Percentiles rank a stretch among this genome's conserved stretches.
Conservation (phyloP, 1,284 basidiomycete species). For the Kwoniella shivajii region DNA sequence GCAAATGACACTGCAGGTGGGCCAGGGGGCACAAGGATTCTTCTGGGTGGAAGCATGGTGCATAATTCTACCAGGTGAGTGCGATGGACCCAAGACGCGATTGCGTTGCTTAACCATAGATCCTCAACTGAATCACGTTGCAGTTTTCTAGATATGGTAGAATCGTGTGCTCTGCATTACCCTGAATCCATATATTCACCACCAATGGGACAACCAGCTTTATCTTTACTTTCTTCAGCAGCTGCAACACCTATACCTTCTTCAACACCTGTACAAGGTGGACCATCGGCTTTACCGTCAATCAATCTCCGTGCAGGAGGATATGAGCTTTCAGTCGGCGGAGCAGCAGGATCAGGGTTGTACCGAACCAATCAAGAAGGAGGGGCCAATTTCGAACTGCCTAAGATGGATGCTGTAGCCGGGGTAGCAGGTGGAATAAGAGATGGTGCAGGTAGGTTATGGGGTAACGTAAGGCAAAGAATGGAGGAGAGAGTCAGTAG, state of each 20-base stretch:
- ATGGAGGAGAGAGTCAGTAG: constrained; percentile 85
- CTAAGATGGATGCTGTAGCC: constrained; percentile 63
- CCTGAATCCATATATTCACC: constrained; percentile 51
- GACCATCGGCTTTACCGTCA: constrained; percentile 53
- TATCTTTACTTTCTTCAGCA: constrained; percentile 68
- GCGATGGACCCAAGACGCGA: too few relatives aligned
- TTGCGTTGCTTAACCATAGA: not conserved
- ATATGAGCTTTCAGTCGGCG: constrained; percentile 88
- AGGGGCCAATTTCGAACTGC: constrained; percentile 67
- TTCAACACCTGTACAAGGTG: constrained; percentile 53
- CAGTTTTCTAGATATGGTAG: constrained; percentile 55
- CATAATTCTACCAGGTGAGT: constrained; percentile 85
- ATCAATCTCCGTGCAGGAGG: constrained; percentile 86
- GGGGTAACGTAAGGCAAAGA: constrained; percentile 84
- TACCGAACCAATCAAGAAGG: constrained; percentile 69
- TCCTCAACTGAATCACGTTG: not conserved
- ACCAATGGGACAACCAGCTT: constrained; percentile 17
- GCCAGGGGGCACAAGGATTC: constrained; percentile 63
- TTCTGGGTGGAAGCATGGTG: constrained; percentile 88
- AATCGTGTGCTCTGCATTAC: constrained; percentile 47
- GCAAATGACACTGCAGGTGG: constrained; percentile 52
- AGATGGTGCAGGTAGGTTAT: constrained; percentile 74
- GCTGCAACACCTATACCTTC: constrained; percentile 55
- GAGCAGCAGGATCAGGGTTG: constrained; percentile 73
- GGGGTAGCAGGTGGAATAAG: constrained; percentile 59